Conservation (phyloP, 1,284 basidiomycete species). For the Erythrobasidium hasegawianum region DNA sequence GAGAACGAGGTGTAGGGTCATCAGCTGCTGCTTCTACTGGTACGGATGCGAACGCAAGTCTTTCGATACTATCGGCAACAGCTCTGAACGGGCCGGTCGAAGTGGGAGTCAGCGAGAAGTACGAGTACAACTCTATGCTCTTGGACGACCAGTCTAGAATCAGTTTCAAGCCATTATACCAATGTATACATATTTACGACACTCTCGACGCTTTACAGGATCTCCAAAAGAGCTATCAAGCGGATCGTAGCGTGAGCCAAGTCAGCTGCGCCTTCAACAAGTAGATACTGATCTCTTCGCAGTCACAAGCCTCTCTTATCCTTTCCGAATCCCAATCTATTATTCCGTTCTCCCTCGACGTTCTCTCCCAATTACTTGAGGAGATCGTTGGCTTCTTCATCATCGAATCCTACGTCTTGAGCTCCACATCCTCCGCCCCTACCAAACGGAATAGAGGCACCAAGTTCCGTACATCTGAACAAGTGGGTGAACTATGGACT, state of each 20-base stretch:
- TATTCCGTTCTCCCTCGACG: conserved; percentile 54
- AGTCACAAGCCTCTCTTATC: conserved; percentile 96
- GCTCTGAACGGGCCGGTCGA: conserved; percentile 96
- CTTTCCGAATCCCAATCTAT: conserved; percentile 64
- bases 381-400: conserved; percentile 99
- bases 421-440: conserved; percentile 63
- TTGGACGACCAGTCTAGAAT: conserved; percentile 84
- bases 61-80: conserved; percentile 57
- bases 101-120: conserved; percentile 88
- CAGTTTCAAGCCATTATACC: conserved; percentile 91
- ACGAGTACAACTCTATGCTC: conserved; percentile 68
- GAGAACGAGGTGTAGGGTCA: conserved; percentile 53
- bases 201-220: conserved; percentile 84
- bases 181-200: conserved; percentile 96
- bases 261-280: conserved; percentile 2
- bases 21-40: conserved; percentile 51
- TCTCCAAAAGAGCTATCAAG: conserved; percentile 89
- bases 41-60: conserved; percentile 66
- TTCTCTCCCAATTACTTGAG: conserved; percentile 63
- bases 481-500: conserved; percentile 96
- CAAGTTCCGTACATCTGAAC: conserved; percentile 74
- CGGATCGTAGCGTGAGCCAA: conserved; percentile 76
- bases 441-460: conserved; percentile 43
- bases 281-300: conserved; percentile 14
- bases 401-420: conserved; percentile 87